Evolutionary conservation across 257 asterid genomes (phyloP), one percentile per base, ranked within the genome.

Genomic region (Rauvolfia tetraphylla): DNA sequence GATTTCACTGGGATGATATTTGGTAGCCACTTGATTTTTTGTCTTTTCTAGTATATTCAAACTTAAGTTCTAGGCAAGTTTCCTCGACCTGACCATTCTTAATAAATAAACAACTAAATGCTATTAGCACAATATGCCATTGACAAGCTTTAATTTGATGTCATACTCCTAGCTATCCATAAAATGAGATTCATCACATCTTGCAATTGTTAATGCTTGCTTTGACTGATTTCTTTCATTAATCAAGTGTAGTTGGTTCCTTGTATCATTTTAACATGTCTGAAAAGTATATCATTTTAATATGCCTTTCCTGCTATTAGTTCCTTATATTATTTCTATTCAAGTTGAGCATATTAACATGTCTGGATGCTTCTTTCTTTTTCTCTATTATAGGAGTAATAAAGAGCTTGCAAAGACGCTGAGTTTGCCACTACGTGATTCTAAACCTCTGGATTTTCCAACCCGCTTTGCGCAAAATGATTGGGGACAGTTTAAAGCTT

Each of bases 391-490:
- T 18, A 80, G 86, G 63, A 49, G 70, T n/a, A 83, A 79, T 58
- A 74, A 61, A 18, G 81, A 76, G n/a, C 78, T 68, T 13, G 84
- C 71, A 11, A 65, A 42, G 71, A 33, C 63, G 39, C 23, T 76
- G 7, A 67, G 81, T 31, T 6, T 9, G 25, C 78, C 82, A 17
- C 38, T 68, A 72, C 71, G 77, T 13, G 75, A 18, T 67, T 74
- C 81, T 5, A 76, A 79, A 69, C 74, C 31, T 62, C 41, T 79
- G 46, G 72, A 79, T 27, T 83, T 83, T 70, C 80, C 81, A 20
- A 67, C 82, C 10, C 62, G 62, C n/a, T 56, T 56, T 25, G 27
- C 62, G 3, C 27, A 56, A 18, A 56, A 71, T 62, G 77, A 66
- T 58, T 57, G 77, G 71, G 77, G 77, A 34, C 77, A 74, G 41